Evolutionary conservation across 768 basidiomycete genomes (phyloP).

Genomic region (Amanita rimosa): DNA sequence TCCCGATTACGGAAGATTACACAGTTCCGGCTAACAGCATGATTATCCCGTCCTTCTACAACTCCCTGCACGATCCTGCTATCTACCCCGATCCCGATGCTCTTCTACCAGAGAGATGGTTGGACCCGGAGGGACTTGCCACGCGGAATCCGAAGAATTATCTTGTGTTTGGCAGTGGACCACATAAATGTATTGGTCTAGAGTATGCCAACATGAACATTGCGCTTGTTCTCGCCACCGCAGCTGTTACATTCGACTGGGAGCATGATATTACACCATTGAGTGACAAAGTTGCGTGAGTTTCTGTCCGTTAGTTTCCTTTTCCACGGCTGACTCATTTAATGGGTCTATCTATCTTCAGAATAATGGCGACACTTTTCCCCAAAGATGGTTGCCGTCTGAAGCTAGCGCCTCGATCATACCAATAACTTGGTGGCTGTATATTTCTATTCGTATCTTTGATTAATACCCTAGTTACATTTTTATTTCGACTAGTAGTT

Average conservation of each 20-base stretch:
- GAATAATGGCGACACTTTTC: constrained; percentile 95
- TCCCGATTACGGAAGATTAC: constrained; percentile 89
- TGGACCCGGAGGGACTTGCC: constrained; percentile 70
- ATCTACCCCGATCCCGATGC: constrained; percentile 81
- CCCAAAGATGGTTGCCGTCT: constrained; percentile 86
- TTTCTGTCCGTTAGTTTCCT: constrained; percentile 10
- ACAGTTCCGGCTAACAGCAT: constrained; percentile 86
- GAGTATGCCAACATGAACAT: constrained; percentile 95
- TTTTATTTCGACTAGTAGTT: too few relatives aligned
- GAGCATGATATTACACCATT: constrained; percentile 75
- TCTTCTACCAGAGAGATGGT: constrained; percentile 87
- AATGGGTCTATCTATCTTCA: constrained; percentile 16
- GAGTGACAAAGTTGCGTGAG: constrained; percentile 76
- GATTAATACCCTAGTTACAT: too few relatives aligned
- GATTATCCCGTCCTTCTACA: constrained; percentile 91
- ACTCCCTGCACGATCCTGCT: constrained; percentile 81
- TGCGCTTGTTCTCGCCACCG: constrained; percentile 74
- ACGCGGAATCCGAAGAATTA: constrained; percentile 88
- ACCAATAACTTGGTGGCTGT: constrained; percentile 4
- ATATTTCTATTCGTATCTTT: too few relatives aligned
- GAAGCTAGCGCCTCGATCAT: constrained; percentile 55
- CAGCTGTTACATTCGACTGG: constrained; percentile 71
- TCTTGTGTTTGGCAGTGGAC: constrained; percentile 90
- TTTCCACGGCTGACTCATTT: not conserved
- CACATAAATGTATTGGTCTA: constrained; percentile 84